Base-by-base conservation (phyloP, 331 rosid genomes). In the Saraca asoca region DNA sequence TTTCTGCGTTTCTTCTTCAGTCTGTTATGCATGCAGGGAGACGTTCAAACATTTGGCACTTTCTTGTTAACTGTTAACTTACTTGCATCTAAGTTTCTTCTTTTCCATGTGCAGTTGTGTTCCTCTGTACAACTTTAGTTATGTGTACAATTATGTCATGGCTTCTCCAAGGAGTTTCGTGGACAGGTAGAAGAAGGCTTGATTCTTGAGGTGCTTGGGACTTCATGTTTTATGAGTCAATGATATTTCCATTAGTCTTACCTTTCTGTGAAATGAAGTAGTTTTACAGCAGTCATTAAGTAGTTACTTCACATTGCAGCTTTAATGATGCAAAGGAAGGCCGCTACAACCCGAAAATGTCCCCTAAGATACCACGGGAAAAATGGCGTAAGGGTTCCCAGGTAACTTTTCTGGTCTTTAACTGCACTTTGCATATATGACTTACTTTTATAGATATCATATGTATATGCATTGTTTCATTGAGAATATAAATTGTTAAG, bases 321-420 rank as follows among this genome's bases (percentile, higher is more conserved):
- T 94, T 90, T 86, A 90, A 86, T 70, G 97, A 94, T 77, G 88
- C 58, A 33, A 94, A 86, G 76, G 97, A 83, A 79, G 97, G 90
- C 66, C 97, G 99, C 80, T 86, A 94, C 86, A 88, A 86, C 71
- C 88, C 92, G 5, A 90, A 80, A 76, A 94, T 94, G 99, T 88
- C 99, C 42, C 88, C 92, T 46, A 74, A 71, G 62, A 86, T 94
- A 80, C 91, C 95, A 17, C 86, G 86, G 82, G 79, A 66, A 68
- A 94, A 82, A 75, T 94, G 99, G 99, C 89, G 97, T 55, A 94
- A 94, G 83, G 99, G 96, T 62, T 94, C 99, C 19, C 97, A 94
- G 97, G 99, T 94, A 20, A 79, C 31, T 78, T 75, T 20, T 72
- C 60, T 70, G 52, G 43, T 57, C 45, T 44, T 46, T 56, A 50